These are phyloP conservation scores for Pichia sp. DNA, from an alignment of 1,139 yeast species.

Conservation along the genomic window DNA sequence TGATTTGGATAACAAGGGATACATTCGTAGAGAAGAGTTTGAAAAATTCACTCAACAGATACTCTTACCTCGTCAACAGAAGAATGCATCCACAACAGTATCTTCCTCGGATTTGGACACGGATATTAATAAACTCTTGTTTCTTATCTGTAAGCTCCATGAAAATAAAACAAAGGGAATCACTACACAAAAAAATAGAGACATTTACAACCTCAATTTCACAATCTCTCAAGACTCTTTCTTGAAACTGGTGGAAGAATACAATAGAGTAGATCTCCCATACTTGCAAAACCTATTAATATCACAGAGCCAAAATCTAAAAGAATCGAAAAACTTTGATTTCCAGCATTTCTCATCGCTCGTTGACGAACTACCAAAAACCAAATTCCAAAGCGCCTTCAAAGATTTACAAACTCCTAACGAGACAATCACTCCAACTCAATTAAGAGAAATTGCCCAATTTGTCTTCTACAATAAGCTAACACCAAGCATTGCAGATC, in stretches of 20 bases:
- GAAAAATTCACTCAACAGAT: slow-evolving; percentile 48
- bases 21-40: slow-evolving; percentile 54
- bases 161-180: slow-evolving; percentile 24
- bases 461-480: slow-evolving; percentile 28
- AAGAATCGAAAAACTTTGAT: slow-evolving; percentile 22
- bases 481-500: slow-evolving; percentile 21
- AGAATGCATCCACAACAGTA: neutral
- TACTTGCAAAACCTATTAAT: slow-evolving; percentile 8
- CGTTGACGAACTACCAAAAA: slow-evolving; percentile 19
- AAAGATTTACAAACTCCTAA: slow-evolving; percentile 6
- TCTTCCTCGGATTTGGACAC: slow-evolving; percentile 32
- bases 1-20: slow-evolving; percentile 58
- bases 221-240: slow-evolving; percentile 5
- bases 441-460: slow-evolving; percentile 28
- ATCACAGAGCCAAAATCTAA: slow-evolving; percentile 10
- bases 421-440: slow-evolving; percentile 20
- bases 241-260: slow-evolving; percentile 4
- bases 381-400: slow-evolving; percentile 22
- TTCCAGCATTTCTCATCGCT: slow-evolving; percentile 29
- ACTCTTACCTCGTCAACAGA: slow-evolving; percentile 27
- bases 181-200: neutral
- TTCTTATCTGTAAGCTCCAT: slow-evolving; percentile 34
- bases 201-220: slow-evolving; percentile 19
- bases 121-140: slow-evolving; percentile 33
- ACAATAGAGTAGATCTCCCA: slow-evolving; percentile 10